Evolutionary conservation across 352 stramenopile species (phyloP).

Genomic region (Phytophthora melonis): DNA sequence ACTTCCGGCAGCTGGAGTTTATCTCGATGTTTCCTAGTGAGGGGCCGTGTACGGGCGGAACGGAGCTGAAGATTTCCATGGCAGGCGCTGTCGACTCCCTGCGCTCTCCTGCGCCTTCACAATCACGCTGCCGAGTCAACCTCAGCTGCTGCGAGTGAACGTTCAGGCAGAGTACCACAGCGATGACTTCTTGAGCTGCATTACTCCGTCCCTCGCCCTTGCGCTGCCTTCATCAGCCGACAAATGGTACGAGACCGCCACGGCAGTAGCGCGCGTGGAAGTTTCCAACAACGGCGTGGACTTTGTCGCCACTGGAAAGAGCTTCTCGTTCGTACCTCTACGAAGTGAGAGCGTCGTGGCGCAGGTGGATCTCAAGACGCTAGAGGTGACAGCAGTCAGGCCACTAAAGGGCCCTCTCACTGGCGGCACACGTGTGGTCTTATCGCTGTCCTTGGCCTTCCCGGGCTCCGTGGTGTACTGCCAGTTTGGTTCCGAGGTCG

Average conservation of each 20-base stretch:
- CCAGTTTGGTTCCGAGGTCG: slow-evolving; percentile 57
- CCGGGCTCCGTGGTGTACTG: slow-evolving; percentile 49
- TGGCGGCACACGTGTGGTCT: slow-evolving; percentile 66
- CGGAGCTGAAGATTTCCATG: slow-evolving; percentile 34
- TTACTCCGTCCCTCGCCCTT: slow-evolving; percentile 34
- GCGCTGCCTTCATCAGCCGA: slow-evolving; percentile 17
- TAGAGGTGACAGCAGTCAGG: slow-evolving; percentile 43
- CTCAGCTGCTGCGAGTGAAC: slow-evolving; percentile 11
- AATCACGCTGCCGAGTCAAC: slow-evolving; percentile 36
- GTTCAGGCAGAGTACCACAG: slow-evolving; percentile 36
- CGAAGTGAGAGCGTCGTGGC: not conserved
- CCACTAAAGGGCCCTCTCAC: slow-evolving; percentile 59
- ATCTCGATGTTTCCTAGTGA: slow-evolving; percentile 42
- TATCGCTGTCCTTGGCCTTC: slow-evolving; percentile 41
- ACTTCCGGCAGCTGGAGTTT: slow-evolving; percentile 39
- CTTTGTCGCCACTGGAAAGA: slow-evolving; percentile 32
- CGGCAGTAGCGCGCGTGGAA: slow-evolving; percentile 35
- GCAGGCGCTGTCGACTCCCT: slow-evolving; percentile 35
- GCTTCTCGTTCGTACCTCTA: slow-evolving; percentile 42
- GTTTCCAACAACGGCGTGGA: slow-evolving; percentile 67
- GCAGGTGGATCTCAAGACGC: slow-evolving; percentile 24
- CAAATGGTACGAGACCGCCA: slow-evolving; percentile 29
- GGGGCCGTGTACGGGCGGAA: slow-evolving; percentile 45
- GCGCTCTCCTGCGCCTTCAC: slow-evolving; percentile 50
- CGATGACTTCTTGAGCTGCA: slow-evolving; percentile 38